Conservation (phyloP, 2,329 filamentous ascomycete genomes). For the Lecanicillium sp. region DNA sequence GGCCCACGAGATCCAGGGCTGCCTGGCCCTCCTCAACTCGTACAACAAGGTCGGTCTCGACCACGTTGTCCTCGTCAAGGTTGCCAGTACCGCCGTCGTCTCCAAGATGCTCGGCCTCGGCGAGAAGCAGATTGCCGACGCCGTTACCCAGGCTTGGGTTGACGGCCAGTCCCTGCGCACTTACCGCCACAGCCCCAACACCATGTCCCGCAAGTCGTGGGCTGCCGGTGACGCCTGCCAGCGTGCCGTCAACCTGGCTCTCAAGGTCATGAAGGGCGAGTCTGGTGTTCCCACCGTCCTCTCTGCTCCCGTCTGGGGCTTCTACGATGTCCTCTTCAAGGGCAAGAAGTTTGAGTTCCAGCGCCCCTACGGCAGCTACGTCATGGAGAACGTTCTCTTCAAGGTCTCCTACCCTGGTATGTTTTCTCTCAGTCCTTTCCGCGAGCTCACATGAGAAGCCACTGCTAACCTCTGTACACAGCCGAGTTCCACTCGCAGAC, state of each 20-base stretch:
- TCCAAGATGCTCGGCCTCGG: slow-evolving; percentile 88
- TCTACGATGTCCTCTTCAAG: slow-evolving; percentile 97
- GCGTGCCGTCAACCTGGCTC: slow-evolving; percentile 80
- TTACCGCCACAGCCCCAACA: slow-evolving; percentile 96
- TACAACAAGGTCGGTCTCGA: slow-evolving; percentile 98
- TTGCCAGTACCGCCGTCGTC: slow-evolving; percentile 88
- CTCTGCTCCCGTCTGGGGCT: slow-evolving; percentile 89
- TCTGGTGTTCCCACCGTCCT: slow-evolving; percentile 86
- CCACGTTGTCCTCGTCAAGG: slow-evolving; percentile 97
- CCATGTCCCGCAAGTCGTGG: slow-evolving; percentile 99
- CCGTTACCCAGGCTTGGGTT: slow-evolving; percentile 94
- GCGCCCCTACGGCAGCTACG: slow-evolving; percentile 92
- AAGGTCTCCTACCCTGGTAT: slow-evolving; percentile 96
- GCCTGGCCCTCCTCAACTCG: slow-evolving; percentile 92
- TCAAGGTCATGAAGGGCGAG: slow-evolving; percentile 90
- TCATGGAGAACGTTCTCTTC: slow-evolving; percentile 99
- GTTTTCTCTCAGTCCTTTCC: slow-evolving; percentile 17
- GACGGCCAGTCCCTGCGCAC: slow-evolving; percentile 94
- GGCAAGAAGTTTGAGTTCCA: slow-evolving; percentile 96
- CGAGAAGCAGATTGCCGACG: slow-evolving; percentile 88
- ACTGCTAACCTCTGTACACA: slow-evolving; percentile 9
- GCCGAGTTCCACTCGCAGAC: slow-evolving; percentile 99
- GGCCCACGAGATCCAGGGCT: slow-evolving; percentile 98
- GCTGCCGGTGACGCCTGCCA: slow-evolving; percentile 97
- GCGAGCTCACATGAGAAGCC: background rate